Evolutionary conservation across 2,329 filamentous ascomycete species (phyloP), one percentile per base, ranked within the genome.

Genomic region (Botrytis sinoallii): DNA sequence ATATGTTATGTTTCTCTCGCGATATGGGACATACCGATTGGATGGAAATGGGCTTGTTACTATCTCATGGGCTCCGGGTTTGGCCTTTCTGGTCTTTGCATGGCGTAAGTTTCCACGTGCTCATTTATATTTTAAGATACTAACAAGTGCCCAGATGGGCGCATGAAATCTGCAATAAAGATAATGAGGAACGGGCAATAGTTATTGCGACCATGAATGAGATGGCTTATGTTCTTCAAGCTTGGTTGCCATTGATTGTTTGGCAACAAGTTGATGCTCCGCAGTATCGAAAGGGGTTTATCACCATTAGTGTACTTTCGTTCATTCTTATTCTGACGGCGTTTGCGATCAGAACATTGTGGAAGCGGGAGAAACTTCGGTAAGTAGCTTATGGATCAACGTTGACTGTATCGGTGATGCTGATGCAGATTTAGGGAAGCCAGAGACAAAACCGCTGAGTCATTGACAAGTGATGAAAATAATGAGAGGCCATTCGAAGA

Each of bases 141-240:
- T 61, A 10, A 69, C 64, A 38, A n/a, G 4, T 29, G 16, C 29
- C 8, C 44, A 84, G 81, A 78, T 88, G 86, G 86, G 84, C 85
- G 0, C 85, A 88, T 71, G 87, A 88, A 75, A 87, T 88, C 32
- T 88, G 86, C 74, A 82, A 85, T 4, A 82, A 82, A 4, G 85
- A 90, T 65, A 88, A 90, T 72, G 90, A 93, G 80, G 90, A 92
- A 81, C 84, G 90, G 16, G 90, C 91, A 0, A 83, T 93, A 6
- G 89, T 92, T 0, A 86, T 90, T 0, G 90, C 85, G 0, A 82
- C 85, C 25, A 92, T 92, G 89, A 93, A 92, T 74, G 87, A 91
- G 79, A 86, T 92, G 83, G 90, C 90, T 0, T 92, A 92, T 74
- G 89, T 92, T 1, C 81, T 93, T 61, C 90, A 92, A 78, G 89